Evolutionary conservation across 805 yeast species (phyloP).

Genomic region (Sungouiella thailandica): DNA sequence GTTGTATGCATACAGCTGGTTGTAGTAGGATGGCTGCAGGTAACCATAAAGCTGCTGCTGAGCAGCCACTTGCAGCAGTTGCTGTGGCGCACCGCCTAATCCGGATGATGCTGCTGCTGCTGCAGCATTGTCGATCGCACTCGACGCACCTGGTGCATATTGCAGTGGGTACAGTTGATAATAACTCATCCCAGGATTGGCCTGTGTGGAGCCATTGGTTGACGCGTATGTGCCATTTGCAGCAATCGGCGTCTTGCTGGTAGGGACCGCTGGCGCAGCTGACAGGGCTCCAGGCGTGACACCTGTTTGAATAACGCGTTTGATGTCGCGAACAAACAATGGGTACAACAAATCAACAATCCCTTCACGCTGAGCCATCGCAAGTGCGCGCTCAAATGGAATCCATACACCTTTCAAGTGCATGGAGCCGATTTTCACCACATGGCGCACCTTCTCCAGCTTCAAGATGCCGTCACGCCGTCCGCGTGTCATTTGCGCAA

Average conservation of each 20-base stretch:
- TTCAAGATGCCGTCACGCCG: slow-evolving; percentile 80
- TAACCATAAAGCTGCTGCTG: slow-evolving; percentile 15
- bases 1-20: slow-evolving; percentile 43
- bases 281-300: slow-evolving; percentile 31
- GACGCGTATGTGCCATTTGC: slow-evolving; percentile 3
- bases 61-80: slow-evolving; percentile 8
- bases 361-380: slow-evolving; percentile 77
- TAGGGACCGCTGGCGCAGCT: slow-evolving; percentile 5
- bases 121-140: slow-evolving; percentile 7
- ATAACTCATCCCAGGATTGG: slow-evolving; percentile 8
- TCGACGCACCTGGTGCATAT: slow-evolving; percentile 8
- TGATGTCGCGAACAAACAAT: slow-evolving; percentile 60
- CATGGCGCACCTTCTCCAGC: slow-evolving; percentile 71
- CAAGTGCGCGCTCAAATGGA: slow-evolving; percentile 76
- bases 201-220: slow-evolving; percentile 3
- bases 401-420: slow-evolving; percentile 89
- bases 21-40: slow-evolving; percentile 22
- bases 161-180: slow-evolving; percentile 16
- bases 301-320: slow-evolving; percentile 45
- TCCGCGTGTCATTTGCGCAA: slow-evolving; percentile 84
- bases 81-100: slow-evolving; percentile 6
- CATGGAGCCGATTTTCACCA: slow-evolving; percentile 83
- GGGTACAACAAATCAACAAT: slow-evolving; percentile 34
- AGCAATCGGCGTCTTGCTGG: slow-evolving; percentile 4
- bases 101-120: slow-evolving; percentile 3